Percentiles rank a stretch among this genome's conserved stretches.
Evolutionary conservation across 1,284 basidiomycete species (phyloP).

Genomic region (Pseudozyma sp.): DNA sequence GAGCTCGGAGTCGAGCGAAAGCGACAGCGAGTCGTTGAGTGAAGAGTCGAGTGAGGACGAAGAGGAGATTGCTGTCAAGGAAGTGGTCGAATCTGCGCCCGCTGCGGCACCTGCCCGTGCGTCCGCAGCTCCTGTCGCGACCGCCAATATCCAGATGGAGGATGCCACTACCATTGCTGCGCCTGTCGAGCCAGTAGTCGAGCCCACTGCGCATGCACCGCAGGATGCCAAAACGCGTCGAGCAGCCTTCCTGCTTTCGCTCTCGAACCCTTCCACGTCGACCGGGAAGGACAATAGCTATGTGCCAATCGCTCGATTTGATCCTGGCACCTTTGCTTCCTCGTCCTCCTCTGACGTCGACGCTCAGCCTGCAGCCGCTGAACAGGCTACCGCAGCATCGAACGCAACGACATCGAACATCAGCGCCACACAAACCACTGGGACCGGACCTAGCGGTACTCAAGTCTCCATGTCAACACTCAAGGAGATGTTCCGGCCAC

Average conservation of each 20-base stretch:
- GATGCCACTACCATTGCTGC: slow-evolving; percentile 5
- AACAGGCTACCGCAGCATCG: background rate
- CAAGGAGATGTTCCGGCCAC: slow-evolving; percentile 65
- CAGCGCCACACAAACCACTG: background rate
- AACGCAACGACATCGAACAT: background rate
- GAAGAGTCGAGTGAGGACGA: slow-evolving; percentile 14
- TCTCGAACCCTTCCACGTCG: slow-evolving; percentile 6
- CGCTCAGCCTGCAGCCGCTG: background rate
- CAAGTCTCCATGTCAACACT: slow-evolving; percentile 49
- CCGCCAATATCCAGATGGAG: slow-evolving; percentile 12
- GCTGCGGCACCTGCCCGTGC: background rate
- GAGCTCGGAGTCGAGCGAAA: slow-evolving; percentile 6
- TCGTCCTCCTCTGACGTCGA: background rate
- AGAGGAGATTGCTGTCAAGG: slow-evolving; percentile 2
- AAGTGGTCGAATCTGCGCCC: background rate
- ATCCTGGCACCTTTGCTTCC: slow-evolving; percentile 24
- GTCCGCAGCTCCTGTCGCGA: background rate
- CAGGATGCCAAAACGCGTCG: slow-evolving; percentile 31
- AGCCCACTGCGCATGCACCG: background rate
- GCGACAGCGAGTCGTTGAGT: slow-evolving; percentile 5
- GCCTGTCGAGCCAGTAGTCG: background rate
- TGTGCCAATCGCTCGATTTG: slow-evolving; percentile 42
- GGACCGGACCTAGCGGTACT: slow-evolving; percentile 4
- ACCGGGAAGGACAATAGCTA: slow-evolving; percentile 7
- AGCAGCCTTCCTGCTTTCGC: slow-evolving; percentile 22